Evolutionary conservation across 2,329 filamentous ascomycete species (phyloP), one percentile per base, ranked within the genome.

Genomic region (Epichloe uncinata): DNA sequence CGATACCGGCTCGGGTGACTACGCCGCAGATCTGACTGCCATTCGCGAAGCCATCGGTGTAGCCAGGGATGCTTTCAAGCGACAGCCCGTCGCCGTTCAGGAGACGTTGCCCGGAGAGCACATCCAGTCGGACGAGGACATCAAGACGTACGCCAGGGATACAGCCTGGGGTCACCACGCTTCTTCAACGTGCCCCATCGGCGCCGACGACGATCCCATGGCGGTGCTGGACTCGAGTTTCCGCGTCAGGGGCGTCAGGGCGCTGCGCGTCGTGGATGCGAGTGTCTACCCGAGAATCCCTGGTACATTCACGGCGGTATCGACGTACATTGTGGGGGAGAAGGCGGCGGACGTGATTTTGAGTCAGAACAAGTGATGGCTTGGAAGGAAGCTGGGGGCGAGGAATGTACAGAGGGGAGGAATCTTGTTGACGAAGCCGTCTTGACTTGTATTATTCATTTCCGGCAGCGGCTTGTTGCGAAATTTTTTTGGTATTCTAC

Each of bases 201-300:
- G 79, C 4, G 62, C 66, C 2, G 73, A 74, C 42, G 64, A 63
- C 37, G 78, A 82, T 58, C 61, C 66, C 1, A 72, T 69, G 61
- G 77, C 75, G 3, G 76, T 81, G 3, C 58, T 82, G 50, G 75
- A 82, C 58, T 67, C 66, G 0, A 65, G 71, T 49, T 79, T 81
- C 60, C 66, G 70, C 18, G 78, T 82, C 3, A 63, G 72, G 16
- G 77, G 76, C 5, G 71, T 78, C 2, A 60, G 65, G 3, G 71
- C 72, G 0, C 61, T 82, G 45, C 65, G 79, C 16, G 78, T 81
- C 15, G 78, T 81, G 3, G 78, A 82, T 64, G 78, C 75, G 2
- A 72, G 68, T 13, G 69, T 73, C 3, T 81, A 74, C 53, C 75
- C 77, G 3, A 30, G 30, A 30, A 74, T 64, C 37, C 63, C 63